Evolutionary conservation across 768 basidiomycete genomes (phyloP).

Genomic region (Leccinellum luteum): DNA sequence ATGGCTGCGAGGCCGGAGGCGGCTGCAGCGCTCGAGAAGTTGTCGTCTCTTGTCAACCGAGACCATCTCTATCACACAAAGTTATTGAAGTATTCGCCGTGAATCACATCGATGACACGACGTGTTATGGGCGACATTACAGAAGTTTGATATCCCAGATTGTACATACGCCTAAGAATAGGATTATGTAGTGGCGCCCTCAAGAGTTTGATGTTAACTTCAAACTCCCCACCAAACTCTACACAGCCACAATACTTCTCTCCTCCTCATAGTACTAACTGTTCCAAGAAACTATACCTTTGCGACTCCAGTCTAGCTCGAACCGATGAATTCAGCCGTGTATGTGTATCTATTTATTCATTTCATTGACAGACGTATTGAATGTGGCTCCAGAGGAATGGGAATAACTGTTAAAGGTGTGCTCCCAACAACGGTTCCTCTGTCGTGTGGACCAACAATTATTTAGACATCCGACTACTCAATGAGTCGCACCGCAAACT

Average conservation of each 20-base stretch:
- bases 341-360: too few relatives aligned
- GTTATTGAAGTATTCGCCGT: constrained; percentile 5
- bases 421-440: not conserved
- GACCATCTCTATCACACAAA: constrained; percentile 15
- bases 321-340: too few relatives aligned
- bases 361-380: too few relatives aligned
- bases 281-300: too few relatives aligned
- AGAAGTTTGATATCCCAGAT: not conserved
- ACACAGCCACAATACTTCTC: too few relatives aligned
- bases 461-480: not conserved
- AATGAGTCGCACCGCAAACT: not conserved
- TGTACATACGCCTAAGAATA: not conserved
- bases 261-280: too few relatives aligned
- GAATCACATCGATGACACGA: not conserved
- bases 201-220: too few relatives aligned
- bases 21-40: not conserved
- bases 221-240: too few relatives aligned
- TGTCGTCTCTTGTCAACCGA: constrained; percentile 14
- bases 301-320: too few relatives aligned
- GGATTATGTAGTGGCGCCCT: too few relatives aligned
- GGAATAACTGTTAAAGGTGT: not conserved
- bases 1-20: constrained; percentile 5
- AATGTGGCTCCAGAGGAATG: not conserved
- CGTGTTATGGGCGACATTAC: not conserved
- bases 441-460: not conserved